Evolutionary conservation across 2,329 filamentous ascomycete genomes (phyloP).

Genomic region (Dactylellina cionopaga): DNA sequence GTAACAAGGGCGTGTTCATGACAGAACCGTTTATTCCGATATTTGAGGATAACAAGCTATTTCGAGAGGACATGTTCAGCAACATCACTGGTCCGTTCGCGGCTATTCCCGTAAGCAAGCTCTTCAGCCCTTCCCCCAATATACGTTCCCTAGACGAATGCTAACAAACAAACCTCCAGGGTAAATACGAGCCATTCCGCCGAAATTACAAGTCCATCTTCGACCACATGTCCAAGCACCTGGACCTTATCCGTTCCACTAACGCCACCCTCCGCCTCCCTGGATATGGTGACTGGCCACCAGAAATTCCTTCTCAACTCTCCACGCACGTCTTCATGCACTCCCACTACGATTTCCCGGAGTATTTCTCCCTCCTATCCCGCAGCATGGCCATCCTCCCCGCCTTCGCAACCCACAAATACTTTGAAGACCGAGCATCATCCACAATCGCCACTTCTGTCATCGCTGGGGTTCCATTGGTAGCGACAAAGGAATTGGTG

Average conservation of each 20-base stretch:
- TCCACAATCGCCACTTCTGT: conserved; percentile 57
- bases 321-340: conserved; percentile 55
- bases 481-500: conserved; percentile 55
- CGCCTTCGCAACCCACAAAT: conserved; percentile 57
- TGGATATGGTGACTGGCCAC: conserved; percentile 55
- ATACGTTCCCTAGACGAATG: neutral
- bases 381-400: conserved; percentile 57
- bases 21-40: conserved; percentile 41
- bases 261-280: conserved; percentile 55
- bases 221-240: conserved; percentile 51
- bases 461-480: conserved; percentile 57
- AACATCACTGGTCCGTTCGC: conserved; percentile 50
- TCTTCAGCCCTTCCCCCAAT: neutral
- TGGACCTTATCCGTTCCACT: conserved; percentile 24
- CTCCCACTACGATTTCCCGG: conserved; percentile 56
- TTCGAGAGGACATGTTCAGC: conserved; percentile 31
- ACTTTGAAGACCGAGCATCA: conserved; percentile 57
- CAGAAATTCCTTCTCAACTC: conserved; percentile 54
- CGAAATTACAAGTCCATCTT: conserved; percentile 57
- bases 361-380: conserved; percentile 57
- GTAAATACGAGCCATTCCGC: conserved; percentile 57
- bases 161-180: conserved; percentile 54
- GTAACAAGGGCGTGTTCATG: conserved; percentile 37
- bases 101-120: conserved; percentile 42
- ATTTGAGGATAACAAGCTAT: conserved; percentile 41